Base-by-base conservation (phyloP, 768 basidiomycete genomes). In the Suillus brevipes region DNA sequence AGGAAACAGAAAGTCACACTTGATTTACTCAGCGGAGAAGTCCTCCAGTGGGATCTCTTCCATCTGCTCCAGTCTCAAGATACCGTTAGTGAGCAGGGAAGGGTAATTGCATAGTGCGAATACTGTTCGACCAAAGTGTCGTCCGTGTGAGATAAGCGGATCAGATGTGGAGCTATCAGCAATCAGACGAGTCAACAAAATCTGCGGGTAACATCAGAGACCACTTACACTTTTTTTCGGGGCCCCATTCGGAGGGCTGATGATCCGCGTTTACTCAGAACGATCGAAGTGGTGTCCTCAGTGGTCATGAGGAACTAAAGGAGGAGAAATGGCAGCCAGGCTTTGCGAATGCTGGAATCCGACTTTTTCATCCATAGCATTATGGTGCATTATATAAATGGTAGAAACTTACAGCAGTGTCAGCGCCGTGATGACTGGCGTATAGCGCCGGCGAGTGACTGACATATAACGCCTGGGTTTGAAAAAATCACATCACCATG, bases 191-290 rank as follows among this genome's bases (percentile, higher is more conserved):
- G 18, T 7, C 16, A 23, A 40, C 18, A 61, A n/a, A 47, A 42
- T 12, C 43, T 45, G 28, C n/a, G 25, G 31, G 13, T 9, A 31
- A 61, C 9, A 12, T n/a, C 20, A 12, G 5, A 20, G 4, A 36
- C 23, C 13, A 12, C 25, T 64, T 45, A 68, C 40, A 37, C 53
- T 58, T 43, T 43, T 69, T 47, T 69, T 68, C 43, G 16, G 28
- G 68, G 67, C 23, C 68, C 67, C 28, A 69, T 56, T 40, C 68
- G 61, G 13, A 69, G 62, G 23, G 67, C 68, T 37, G 57, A 58
- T 8, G 34, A 28, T 6, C 25, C 3, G 8, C n/a, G 14, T 52
- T 52, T 52, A 14, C 14, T 52, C 6, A 7, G 50, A 52, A 52
- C 28, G 16, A 14, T 52, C 14, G 50, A 8, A 52, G 25, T 16